Evolutionary conservation across 176 grass and related monocot species (phyloP).

Genomic region (Triticum timopheevii): DNA sequence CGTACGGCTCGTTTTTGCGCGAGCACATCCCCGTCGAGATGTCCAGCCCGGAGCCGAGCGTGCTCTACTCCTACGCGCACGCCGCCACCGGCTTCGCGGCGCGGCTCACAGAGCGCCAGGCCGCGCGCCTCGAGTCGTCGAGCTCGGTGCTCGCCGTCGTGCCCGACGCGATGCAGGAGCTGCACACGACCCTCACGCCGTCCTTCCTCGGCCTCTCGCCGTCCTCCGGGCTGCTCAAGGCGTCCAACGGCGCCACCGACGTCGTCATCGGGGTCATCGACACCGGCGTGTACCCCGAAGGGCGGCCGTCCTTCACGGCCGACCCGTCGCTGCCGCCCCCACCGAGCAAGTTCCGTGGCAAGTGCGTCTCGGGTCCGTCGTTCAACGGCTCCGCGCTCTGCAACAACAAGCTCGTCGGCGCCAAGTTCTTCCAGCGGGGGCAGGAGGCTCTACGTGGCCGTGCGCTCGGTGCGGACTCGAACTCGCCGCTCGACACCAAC

Average conservation of each 20-base stretch:
- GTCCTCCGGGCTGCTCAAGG: conserved; percentile 28
- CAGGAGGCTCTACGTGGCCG: conserved; percentile 30
- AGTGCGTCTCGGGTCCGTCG: not conserved
- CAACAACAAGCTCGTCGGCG: conserved; percentile 49
- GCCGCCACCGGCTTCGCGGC: conserved; percentile 45
- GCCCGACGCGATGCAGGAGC: conserved; percentile 9
- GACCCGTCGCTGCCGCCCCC: not conserved
- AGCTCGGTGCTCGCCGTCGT: conserved; percentile 44
- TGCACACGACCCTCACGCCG: conserved; percentile 43
- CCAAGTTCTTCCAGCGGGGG: conserved; percentile 44
- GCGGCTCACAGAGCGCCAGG: conserved; percentile 42
- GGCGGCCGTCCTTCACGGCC: conserved; percentile 15
- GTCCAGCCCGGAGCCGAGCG: not conserved
- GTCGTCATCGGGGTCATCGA: conserved; percentile 23
- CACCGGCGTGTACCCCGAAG: conserved; percentile 20
- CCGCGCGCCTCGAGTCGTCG: conserved; percentile 24
- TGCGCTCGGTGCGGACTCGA: not conserved
- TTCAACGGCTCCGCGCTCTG: conserved; percentile 30
- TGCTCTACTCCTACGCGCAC: conserved; percentile 33
- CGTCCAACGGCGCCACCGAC: conserved; percentile 28
- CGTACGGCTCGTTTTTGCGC: not conserved
- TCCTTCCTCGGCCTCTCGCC: conserved; percentile 54
- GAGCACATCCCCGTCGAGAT: not conserved
- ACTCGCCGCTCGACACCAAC: conserved; percentile 39
- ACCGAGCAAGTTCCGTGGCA: conserved; percentile 9